phyloP scores from a whole-genome alignment of 164 flowering plant species.

The Sextonia rubra region DNA sequence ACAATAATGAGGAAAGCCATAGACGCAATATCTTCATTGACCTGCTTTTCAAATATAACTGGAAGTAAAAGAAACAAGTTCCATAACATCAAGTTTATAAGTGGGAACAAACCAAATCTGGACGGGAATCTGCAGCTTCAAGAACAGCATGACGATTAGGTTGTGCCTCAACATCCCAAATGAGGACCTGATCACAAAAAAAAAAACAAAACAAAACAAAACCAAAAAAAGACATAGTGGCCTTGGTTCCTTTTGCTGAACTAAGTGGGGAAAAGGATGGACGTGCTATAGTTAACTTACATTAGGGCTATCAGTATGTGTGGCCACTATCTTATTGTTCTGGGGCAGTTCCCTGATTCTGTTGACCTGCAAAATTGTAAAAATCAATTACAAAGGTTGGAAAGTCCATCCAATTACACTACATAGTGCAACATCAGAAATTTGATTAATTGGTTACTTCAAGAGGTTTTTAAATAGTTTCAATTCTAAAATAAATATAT shows the following conservation, averaged over 20 bases:
- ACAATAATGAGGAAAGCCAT: background rate
- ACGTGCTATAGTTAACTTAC: slow-evolving; percentile 28
- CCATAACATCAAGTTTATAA: background rate
- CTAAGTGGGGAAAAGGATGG: background rate
- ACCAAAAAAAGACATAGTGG: slow-evolving; percentile 4
- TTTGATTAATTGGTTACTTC: too few species aligned
- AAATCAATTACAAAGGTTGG: background rate
- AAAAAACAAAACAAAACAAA: too few species aligned
- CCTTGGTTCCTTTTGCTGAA: background rate
- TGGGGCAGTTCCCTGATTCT: slow-evolving; percentile 95
- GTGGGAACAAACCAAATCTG: slow-evolving; percentile 51
- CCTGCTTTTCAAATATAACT: background rate
- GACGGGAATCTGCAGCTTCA: slow-evolving; percentile 80
- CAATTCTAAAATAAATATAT: background rate
- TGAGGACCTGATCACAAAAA: slow-evolving; percentile 54
- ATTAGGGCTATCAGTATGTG: slow-evolving; percentile 95
- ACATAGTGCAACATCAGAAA: too few species aligned
- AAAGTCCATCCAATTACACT: too few species aligned
- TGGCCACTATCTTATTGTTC: slow-evolving; percentile 81
- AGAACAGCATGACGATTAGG: slow-evolving; percentile 91
- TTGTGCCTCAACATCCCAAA: slow-evolving; percentile 94
- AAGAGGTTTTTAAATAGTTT: too few species aligned
- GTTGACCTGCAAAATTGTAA: slow-evolving; percentile 62
- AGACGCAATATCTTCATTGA: background rate
- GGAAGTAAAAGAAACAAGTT: too few species aligned